Base-by-base conservation (phyloP, 2,329 filamentous ascomycete genomes). In the Fusarium verticillioides region DNA sequence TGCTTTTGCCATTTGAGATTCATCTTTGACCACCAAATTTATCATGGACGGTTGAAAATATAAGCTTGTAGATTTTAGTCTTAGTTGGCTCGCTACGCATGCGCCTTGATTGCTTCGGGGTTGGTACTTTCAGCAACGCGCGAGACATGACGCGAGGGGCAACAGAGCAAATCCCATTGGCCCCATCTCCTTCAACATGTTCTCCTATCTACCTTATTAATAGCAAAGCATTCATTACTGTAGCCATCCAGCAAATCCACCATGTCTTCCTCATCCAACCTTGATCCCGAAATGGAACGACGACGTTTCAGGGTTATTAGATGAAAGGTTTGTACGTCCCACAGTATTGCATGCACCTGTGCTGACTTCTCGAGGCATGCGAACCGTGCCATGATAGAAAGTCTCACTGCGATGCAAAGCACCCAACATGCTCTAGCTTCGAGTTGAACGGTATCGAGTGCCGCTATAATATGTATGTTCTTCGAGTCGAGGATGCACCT, bases 381-480 rank as follows among this genome's bases (percentile, higher is more conserved):
- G 65, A 69, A 1, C 36, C 36, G 16, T 37, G 32, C 32, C 13
- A 15, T 34, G 13, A 15, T 15, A 34, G 32, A 34, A 34, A 34
- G 13, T 34, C 32, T 34, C 6, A 34, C 13, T 70, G 68, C 18
- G 66, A 70, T 40, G 43, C 10, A n/a, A 70, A 61, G 15, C n/a
- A 36, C 9, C 68, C 68, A 2, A 52, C 60, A 43, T 70, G 56
- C 32, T 57, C 50, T 7, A 50, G 50, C 2, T 70, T 60, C 26
- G 13, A 40, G 5, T 37, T 37, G 18, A 32, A 42, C 16, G 50
- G 28, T 0, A 4, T 18, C 4, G 43, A 46, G 18, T 46, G 43
- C 43, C 3, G 2, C 6, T 44, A 11, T 11, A 0, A 7, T 19
- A 19, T 9, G 5, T 0, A 13, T 8, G 8, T 13, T 26, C 9